Percentiles rank a stretch among this genome's conserved stretches.
These are phyloP conservation scores for Colletotrichum tropicicola DNA, from an alignment of 2,329 filamentous ascomycete genomes.

Conservation along the genomic window DNA sequence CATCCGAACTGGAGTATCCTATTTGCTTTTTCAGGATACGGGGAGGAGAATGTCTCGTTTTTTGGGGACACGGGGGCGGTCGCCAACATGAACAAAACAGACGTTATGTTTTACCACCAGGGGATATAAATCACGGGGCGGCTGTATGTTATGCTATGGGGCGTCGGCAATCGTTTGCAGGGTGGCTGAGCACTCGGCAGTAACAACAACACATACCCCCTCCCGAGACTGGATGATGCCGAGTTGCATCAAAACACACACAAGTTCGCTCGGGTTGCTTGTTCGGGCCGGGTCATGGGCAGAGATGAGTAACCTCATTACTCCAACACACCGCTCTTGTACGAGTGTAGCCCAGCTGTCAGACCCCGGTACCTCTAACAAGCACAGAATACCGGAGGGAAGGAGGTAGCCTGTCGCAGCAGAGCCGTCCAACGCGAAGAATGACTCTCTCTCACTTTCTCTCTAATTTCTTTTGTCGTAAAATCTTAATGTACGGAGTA, in stretches of 20 bases:
- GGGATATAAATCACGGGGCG: neutral
- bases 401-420: neutral
- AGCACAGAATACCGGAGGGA: no score
- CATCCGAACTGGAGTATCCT: slow-evolving; percentile 7
- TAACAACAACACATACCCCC: neutral
- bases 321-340: neutral
- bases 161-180: slow-evolving; percentile 14
- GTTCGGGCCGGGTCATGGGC: neutral
- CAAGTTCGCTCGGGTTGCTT: slow-evolving; percentile 4
- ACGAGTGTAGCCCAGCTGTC: neutral
- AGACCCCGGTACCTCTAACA: no score
- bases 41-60: slow-evolving; percentile 8
- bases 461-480: slow-evolving; percentile 31
- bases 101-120: slow-evolving; percentile 2
- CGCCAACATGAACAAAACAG: slow-evolving; percentile 6
- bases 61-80: slow-evolving; percentile 3
- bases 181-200: neutral
- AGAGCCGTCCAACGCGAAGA: neutral
- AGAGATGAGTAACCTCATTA: neutral
- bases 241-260: slow-evolving; percentile 3
- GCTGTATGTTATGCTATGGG: neutral
- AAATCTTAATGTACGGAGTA: slow-evolving; percentile 30
- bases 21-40: slow-evolving; percentile 25
- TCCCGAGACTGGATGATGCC: neutral
- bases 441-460: slow-evolving; percentile 2